phyloP scores from a whole-genome alignment of 2,329 filamentous ascomycete genomes.

The Colletotrichum lupini region DNA sequence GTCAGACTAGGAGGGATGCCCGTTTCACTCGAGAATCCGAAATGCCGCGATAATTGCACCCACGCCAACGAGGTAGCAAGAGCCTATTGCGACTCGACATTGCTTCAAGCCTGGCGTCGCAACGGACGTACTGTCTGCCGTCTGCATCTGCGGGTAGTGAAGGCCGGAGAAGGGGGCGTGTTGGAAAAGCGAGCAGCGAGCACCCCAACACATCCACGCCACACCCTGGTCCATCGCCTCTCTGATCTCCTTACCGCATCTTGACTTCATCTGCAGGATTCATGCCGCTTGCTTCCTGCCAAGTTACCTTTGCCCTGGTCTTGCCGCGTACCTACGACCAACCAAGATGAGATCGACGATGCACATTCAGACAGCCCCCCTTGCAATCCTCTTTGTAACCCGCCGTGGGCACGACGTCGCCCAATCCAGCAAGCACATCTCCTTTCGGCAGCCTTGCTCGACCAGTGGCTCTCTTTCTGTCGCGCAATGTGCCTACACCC shows the following conservation, averaged over 20 bases:
- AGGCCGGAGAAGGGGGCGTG: background rate
- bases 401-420: background rate
- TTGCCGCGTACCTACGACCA: constrained; percentile 12
- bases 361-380: constrained; percentile 9
- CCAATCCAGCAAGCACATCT: constrained; percentile 14
- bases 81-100: background rate
- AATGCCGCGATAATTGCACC: background rate
- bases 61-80: background rate
- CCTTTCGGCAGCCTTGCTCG: constrained; percentile 7
- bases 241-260: constrained; percentile 35
- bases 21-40: background rate
- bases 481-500: background rate
- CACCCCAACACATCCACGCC: background rate
- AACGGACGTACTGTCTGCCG: background rate
- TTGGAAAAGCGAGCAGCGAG: background rate
- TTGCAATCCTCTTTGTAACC: background rate
- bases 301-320: constrained; percentile 16
- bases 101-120: background rate
- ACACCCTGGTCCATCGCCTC: constrained; percentile 22
- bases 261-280: constrained; percentile 32
- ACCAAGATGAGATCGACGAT: constrained; percentile 31
- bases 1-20: background rate
- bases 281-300: constrained; percentile 22
- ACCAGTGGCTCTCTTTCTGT: constrained; percentile 14
- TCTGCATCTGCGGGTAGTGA: background rate